Evolutionary conservation across 2,329 filamentous ascomycete species (phyloP).

Genomic region (Arthrobotrys conoides): DNA sequence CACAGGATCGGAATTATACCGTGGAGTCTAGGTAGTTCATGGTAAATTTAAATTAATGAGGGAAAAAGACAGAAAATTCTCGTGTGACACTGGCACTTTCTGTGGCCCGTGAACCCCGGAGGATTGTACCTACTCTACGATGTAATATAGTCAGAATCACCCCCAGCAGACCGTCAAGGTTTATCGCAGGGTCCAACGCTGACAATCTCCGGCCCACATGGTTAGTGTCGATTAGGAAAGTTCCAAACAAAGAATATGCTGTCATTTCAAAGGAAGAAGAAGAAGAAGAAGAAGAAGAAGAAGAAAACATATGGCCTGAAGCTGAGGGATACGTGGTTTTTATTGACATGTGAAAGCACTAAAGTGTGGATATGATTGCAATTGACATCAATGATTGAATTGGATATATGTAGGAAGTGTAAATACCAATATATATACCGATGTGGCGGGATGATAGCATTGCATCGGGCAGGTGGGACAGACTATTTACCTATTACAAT

Average conservation of each 20-base stretch:
- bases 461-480: too few species aligned
- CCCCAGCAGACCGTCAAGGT: slow-evolving; percentile 7
- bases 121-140: slow-evolving; percentile 25
- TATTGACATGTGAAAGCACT: slow-evolving; percentile 32
- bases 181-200: slow-evolving; percentile 15
- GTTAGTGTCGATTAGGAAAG: slow-evolving; percentile 35
- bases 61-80: slow-evolving; percentile 23
- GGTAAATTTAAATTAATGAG: too few species aligned
- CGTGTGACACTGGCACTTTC: slow-evolving; percentile 24
- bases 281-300: too few species aligned
- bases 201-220: not conserved
- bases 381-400: too few species aligned
- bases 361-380: not conserved
- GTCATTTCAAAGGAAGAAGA: not conserved
- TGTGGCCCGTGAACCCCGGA: not conserved
- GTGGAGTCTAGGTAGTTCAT: not conserved
- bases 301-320: not conserved
- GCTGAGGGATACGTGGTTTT: not conserved
- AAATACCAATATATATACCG: too few species aligned
- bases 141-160: not conserved
- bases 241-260: slow-evolving; percentile 16
- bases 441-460: not conserved
- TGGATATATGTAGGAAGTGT: too few species aligned
- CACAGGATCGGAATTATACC: slow-evolving; percentile 8
- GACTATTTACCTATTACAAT: too few species aligned